Evolutionary conservation across 345 rosid genomes (phyloP).

Genomic region (Eucalyptus marginata): DNA sequence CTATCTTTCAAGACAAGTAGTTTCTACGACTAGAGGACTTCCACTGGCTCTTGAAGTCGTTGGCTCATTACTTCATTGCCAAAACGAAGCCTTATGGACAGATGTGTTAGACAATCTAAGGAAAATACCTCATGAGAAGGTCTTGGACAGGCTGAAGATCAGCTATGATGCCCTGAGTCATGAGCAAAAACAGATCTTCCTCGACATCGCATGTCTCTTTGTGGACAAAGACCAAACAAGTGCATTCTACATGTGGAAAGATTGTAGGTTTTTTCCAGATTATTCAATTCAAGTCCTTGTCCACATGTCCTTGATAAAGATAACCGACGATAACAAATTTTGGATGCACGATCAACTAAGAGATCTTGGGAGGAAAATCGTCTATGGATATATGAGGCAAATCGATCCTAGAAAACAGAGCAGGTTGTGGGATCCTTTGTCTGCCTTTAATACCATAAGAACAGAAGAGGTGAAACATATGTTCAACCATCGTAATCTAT

Average conservation of each 20-base stretch:
- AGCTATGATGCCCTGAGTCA: not conserved
- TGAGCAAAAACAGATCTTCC: not conserved
- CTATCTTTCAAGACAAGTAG: not conserved
- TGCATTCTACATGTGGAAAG: not conserved
- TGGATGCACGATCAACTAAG: not conserved
- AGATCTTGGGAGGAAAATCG: not conserved
- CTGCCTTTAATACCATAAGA: not conserved
- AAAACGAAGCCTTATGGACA: not conserved
- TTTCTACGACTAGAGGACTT: not conserved
- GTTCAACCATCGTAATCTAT: not conserved
- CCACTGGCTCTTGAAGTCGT: not conserved
- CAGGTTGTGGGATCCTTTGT: not conserved
- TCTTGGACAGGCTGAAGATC: not conserved
- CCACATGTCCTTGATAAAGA: not conserved
- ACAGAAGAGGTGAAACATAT: not conserved
- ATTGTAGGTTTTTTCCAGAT: not conserved
- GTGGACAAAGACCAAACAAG: not conserved
- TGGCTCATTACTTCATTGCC: not conserved
- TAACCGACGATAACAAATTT: not conserved
- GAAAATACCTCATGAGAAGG: not conserved
- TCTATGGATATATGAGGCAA: rapidly evolving
- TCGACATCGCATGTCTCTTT: not conserved
- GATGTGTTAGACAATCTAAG: not conserved
- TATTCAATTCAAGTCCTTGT: not conserved
- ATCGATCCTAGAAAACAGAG: not conserved